Conservation (phyloP, 1,284 basidiomycete genomes). For the Trametes sp. region DNA sequence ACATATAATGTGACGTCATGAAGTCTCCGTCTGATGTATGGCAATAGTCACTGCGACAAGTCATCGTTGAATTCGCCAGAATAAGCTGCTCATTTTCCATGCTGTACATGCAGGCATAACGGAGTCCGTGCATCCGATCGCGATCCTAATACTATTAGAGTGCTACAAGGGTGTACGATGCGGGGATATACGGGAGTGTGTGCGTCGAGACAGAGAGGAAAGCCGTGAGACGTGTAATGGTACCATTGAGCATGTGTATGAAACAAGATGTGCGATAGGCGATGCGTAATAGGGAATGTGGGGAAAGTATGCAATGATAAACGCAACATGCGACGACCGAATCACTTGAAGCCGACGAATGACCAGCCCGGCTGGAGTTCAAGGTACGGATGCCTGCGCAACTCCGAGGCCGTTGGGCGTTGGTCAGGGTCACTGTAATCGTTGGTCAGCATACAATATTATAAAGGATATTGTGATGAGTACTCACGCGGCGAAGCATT, state of each 20-base stretch:
- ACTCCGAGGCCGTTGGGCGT: conserved; percentile 85
- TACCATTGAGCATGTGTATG: conserved; percentile 33
- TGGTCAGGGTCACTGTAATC: conserved; percentile 79
- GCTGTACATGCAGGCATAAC: conserved; percentile 24
- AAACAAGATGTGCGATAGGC: conserved; percentile 20
- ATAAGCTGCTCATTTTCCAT: conserved; percentile 17
- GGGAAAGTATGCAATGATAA: conserved; percentile 9
- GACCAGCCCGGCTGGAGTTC: conserved; percentile 78
- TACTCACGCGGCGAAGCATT: conserved; percentile 90
- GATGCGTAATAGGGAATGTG: conserved; percentile 17
- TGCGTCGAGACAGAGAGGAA: conserved; percentile 14
- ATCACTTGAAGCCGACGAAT: conserved; percentile 67
- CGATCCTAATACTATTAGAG: conserved; percentile 32
- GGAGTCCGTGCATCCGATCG: conserved; percentile 30
- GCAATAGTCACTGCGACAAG: too few species aligned
- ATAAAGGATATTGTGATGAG: not conserved
- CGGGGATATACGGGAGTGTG: conserved; percentile 34
- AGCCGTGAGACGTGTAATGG: conserved; percentile 22
- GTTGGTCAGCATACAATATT: conserved; percentile 3
- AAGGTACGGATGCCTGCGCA: conserved; percentile 89
- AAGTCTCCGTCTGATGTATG: too few species aligned
- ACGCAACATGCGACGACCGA: not conserved
- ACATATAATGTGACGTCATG: conserved; percentile 23
- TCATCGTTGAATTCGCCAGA: conserved; percentile 2
- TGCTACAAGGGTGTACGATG: conserved; percentile 36